Percentiles rank a stretch among this genome's conserved stretches.
Evolutionary conservation across 768 basidiomycete genomes (phyloP).

Genomic region (Leucocoprinus leucothites): DNA sequence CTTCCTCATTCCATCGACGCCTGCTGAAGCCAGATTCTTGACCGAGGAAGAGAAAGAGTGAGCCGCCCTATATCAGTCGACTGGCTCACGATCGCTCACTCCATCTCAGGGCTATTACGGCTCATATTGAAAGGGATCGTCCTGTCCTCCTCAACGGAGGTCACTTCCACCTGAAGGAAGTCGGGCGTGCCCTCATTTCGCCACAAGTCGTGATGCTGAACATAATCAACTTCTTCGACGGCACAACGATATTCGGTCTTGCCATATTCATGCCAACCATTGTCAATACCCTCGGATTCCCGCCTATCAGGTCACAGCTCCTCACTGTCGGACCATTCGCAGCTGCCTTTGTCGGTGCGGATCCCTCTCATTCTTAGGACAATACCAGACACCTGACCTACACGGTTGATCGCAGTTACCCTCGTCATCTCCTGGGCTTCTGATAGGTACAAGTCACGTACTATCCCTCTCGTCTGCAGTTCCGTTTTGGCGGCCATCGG

Average conservation of each 20-base stretch:
- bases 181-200: conserved; percentile 7
- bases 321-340: conserved; percentile 13
- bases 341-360: conserved; percentile 12
- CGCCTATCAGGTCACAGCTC: conserved; percentile 12
- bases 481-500: conserved; percentile 23
- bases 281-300: conserved; percentile 11
- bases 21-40: conserved; percentile 34
- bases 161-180: conserved; percentile 6
- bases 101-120: background rate
- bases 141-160: background rate
- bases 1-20: conserved; percentile 39
- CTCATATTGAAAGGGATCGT: conserved; percentile 7
- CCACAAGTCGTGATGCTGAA: conserved; percentile 10
- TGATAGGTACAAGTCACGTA: conserved; percentile 16
- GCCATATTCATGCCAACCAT: conserved; percentile 13
- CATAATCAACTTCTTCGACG: conserved; percentile 10
- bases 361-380: background rate
- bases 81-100: background rate
- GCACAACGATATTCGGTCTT: conserved; percentile 6
- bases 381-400: background rate
- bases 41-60: conserved; percentile 30
- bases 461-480: conserved; percentile 24
- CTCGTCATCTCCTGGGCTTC: conserved; percentile 9
- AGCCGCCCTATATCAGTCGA: conserved; percentile 11
- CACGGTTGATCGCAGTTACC: background rate